Evolutionary conservation across 306 rosid species (phyloP), one percentile per base, ranked within the genome.

Genomic region (Albizia julibrissin): DNA sequence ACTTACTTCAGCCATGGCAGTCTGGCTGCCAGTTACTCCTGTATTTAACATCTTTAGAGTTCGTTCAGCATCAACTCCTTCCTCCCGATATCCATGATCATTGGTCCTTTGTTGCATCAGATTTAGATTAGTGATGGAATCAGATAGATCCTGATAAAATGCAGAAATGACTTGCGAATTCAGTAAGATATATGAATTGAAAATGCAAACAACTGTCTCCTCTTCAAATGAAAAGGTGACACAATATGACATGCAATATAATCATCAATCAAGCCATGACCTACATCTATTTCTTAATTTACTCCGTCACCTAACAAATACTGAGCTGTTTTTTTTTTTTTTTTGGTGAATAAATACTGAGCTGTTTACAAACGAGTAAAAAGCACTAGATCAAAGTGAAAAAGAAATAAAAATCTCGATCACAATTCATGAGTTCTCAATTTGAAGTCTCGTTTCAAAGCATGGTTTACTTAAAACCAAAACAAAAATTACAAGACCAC

Each of bases 41-140:
- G 95, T 79, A 54, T 81, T 50, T 52, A 93, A 88, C 87, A 54
- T 93, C 87, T 82, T 95, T 67, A 92, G 87, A 67, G 90, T 90
- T 43, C 92, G 88, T 80, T 92, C 98, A 37, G 83, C 85, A 82
- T 91, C 94, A 80, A 65, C 79, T 78, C 85, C 92, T 79, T 72
- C 88, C 54, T 88, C 90, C 83, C 88, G 83, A 78, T 87, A 77
- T 61, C 66, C 87, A 73, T 87, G 86, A 79, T 82, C 90, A 72
- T 34, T 81, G 50, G 94, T 81, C 72, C 79, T 80, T 76, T 79
- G 88, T 72, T 85, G 92, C 83, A 70, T 83, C 86, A 79, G 83
- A 82, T 81, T 83, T 50, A 75, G 84, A 79, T 50, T 43, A 74
- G 83, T 75, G 64, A 47, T 80, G 82, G 92, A 83, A 76, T 79